Conservation (phyloP, 345 rosid genomes). For the Lagerstroemia speciosa region DNA sequence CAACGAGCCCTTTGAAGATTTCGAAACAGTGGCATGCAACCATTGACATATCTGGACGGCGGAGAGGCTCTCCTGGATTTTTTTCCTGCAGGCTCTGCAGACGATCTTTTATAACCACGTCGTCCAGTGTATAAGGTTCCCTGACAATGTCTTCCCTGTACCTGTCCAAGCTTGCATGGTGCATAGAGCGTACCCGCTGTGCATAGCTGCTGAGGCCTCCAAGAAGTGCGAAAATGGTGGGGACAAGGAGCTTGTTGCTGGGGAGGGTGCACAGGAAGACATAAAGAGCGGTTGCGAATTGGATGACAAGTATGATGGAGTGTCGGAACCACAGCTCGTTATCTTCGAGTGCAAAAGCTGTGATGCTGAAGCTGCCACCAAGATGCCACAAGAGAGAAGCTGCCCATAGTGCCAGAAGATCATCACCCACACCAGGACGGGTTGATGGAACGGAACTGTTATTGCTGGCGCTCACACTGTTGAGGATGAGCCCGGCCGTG, state of each 20-base stretch:
- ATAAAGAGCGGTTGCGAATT: conserved; percentile 31
- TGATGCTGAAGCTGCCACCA: conserved; percentile 60
- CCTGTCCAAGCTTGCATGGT: conserved; percentile 44
- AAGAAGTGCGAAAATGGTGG: conserved; percentile 31
- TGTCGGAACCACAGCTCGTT: conserved; percentile 61
- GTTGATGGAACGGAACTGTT: not conserved
- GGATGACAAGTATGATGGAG: conserved; percentile 34
- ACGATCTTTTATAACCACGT: conserved; percentile 52
- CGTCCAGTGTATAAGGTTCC: conserved; percentile 38
- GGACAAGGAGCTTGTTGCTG: conserved; percentile 17
- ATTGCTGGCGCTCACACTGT: conserved; percentile 15
- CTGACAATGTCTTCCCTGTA: conserved; percentile 49
- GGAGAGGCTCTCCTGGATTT: not conserved
- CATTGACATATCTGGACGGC: conserved; percentile 18
- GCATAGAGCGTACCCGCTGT: conserved; percentile 49
- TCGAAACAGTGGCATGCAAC: conserved; percentile 30
- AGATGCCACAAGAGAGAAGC: conserved; percentile 53
- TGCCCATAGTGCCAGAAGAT: conserved; percentile 63
- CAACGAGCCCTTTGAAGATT: conserved; percentile 46
- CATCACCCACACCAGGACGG: not conserved
- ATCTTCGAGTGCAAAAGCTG: conserved; percentile 57
- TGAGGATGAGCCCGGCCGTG: conserved; percentile 45
- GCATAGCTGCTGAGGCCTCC: conserved; percentile 45
- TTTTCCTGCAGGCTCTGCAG: conserved; percentile 16
- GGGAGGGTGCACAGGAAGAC: conserved; percentile 32